These are phyloP conservation scores for Fusarium liriodendri DNA, from an alignment of 2,329 filamentous ascomycete species.

Conservation along the genomic window DNA sequence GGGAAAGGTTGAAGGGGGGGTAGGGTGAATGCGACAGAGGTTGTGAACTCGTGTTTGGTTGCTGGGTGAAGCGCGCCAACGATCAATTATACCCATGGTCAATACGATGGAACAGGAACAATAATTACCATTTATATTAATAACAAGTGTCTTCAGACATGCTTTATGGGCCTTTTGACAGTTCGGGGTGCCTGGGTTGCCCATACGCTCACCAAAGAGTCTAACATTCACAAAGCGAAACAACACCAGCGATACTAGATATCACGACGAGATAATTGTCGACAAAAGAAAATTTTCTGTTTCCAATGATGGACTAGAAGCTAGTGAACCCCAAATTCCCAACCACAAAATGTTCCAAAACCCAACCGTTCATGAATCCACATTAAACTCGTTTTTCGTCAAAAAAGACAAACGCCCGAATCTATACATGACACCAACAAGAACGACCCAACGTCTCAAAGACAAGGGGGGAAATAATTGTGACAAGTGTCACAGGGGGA, in stretches of 20 bases:
- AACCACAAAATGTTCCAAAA: slow-evolving; percentile 27
- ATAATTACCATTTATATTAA: not conserved
- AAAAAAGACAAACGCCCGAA: not conserved
- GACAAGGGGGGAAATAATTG: slow-evolving; percentile 18
- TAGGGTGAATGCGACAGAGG: not conserved
- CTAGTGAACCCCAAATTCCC: slow-evolving; percentile 25
- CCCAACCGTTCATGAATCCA: slow-evolving; percentile 16
- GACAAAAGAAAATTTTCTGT: slow-evolving; percentile 29
- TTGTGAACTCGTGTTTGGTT: not conserved
- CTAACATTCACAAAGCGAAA: not conserved
- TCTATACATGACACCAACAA: not conserved
- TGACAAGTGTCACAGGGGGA: slow-evolving; percentile 18
- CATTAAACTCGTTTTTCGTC: slow-evolving; percentile 11
- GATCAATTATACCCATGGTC: not conserved
- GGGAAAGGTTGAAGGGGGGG: not conserved
- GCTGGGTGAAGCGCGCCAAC: not conserved
- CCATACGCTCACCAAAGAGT: no score
- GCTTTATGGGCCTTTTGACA: not conserved
- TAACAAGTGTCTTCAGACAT: no score
- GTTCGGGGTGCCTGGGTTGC: not conserved
- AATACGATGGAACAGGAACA: not conserved
- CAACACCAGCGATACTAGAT: no score
- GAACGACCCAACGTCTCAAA: slow-evolving; percentile 10
- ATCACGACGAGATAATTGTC: not conserved
- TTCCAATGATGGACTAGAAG: slow-evolving; percentile 32